Conservation (phyloP, 495 filamentous ascomycete species). For the Antarctomyces pellizariae region DNA sequence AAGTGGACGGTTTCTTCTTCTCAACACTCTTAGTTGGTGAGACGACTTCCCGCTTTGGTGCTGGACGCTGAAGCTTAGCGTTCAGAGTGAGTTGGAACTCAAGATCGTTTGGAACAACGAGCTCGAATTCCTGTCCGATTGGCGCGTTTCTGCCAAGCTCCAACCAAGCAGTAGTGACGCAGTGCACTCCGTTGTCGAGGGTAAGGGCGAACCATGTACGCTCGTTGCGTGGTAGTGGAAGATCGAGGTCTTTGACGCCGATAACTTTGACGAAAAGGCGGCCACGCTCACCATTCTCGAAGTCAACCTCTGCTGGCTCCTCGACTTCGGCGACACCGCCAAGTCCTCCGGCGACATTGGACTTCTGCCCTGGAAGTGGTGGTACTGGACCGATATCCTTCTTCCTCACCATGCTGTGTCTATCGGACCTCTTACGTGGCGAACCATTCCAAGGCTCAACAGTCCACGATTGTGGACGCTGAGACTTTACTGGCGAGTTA, state of each 20-base stretch:
- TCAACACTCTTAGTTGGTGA: constrained; percentile 34
- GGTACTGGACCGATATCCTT: constrained; percentile 39
- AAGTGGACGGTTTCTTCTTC: constrained; percentile 49
- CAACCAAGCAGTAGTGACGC: constrained; percentile 87
- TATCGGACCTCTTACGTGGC: constrained; percentile 30
- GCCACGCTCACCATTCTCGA: constrained; percentile 74
- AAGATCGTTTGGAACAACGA: constrained; percentile 86
- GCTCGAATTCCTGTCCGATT: constrained; percentile 94
- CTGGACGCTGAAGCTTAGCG: constrained; percentile 71
- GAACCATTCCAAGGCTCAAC: constrained; percentile 90
- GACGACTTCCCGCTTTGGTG: constrained; percentile 24
- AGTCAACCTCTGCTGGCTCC: constrained; percentile 25
- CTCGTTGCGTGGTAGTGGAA: constrained; percentile 71
- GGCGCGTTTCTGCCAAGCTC: constrained; percentile 83
- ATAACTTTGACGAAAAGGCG: constrained; percentile 92
- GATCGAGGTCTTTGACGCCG: constrained; percentile 80
- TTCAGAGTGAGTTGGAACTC: constrained; percentile 95
- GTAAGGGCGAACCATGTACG: constrained; percentile 83
- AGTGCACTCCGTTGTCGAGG: constrained; percentile 90
- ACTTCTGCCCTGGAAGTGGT: constrained; percentile 72
- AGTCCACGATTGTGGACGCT: constrained; percentile 75
- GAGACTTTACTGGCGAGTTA: constrained; percentile 45
- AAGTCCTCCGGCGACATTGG: constrained; percentile 40
- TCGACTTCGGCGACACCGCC: constrained; percentile 32
- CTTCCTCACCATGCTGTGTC: constrained; percentile 40